Evolutionary conservation across 192 early-diverging fungal species (phyloP), one percentile per base, ranked within the genome.

Genomic region (Dissophora ornata): DNA sequence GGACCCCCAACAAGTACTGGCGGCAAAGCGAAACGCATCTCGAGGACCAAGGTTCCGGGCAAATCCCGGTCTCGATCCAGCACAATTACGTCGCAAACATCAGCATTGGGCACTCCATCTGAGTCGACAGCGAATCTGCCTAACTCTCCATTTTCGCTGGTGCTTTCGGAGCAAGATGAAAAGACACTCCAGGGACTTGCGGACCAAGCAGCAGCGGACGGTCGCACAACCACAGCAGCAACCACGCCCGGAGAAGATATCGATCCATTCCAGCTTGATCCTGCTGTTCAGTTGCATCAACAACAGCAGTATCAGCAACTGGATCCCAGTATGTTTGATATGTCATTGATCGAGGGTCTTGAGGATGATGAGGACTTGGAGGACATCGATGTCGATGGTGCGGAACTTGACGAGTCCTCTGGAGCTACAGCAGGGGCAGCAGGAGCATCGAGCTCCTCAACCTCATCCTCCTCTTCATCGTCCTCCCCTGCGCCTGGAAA

Each of bases 11-110:
- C 69, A 5, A 61, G 57, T 11, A 56, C 21, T 4, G 73, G 73
- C 18, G 73, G 73, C 4, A 77, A 77, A 38, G 73, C 73, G 4
- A 67, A 49, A 38, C 63, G 73, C 2, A 46, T 67, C 11, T 77
- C 73, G 6, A 59, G 73, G 33, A 62, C 65, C 25, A 77, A 77
- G 53, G 33, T 67, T 19, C 73, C 73, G 4, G 22, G 13, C 13
- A 67, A 67, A 53, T 32, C 73, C 1, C 73, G 73, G 15, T 77
- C 73, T 21, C 73, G 73, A 30, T 77, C 73, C 3, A 77, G 73
- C 45, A 77, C 73, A 1, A 26, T 77, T 13, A 65, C 71, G 4
- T 58, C 62, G 11, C 46, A 41, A 16, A 48, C 51, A 7, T 58
- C 57, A n/a, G 33, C 59, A 6, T n/a, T 38, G n/a, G 51, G 32